phyloP scores from a whole-genome alignment of 2,329 filamentous ascomycete genomes.

The Rutstroemia sp. region DNA sequence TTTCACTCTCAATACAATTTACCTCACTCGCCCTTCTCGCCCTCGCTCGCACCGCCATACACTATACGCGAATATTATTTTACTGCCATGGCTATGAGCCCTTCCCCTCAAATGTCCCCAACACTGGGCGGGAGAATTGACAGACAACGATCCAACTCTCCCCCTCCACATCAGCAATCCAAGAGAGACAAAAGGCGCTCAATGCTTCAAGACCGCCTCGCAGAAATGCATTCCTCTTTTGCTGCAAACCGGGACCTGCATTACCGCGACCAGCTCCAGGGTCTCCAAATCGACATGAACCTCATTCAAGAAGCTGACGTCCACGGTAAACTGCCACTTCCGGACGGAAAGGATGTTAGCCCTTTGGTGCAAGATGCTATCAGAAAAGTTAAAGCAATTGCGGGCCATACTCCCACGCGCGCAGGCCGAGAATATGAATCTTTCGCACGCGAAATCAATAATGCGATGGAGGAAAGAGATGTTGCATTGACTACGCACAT shows the following conservation, averaged over 20 bases:
- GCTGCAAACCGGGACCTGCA: conserved; percentile 72
- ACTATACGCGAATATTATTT: background rate
- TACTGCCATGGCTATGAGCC: conserved; percentile 24
- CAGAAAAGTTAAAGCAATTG: conserved; percentile 28
- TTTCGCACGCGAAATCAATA: conserved; percentile 81
- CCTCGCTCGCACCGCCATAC: background rate
- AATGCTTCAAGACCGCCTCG: conserved; percentile 71
- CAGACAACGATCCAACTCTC: conserved; percentile 26
- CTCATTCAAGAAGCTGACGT: conserved; percentile 80
- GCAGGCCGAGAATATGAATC: conserved; percentile 79
- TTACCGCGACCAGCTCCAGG: conserved; percentile 84
- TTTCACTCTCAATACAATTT: background rate
- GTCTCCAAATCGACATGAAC: conserved; percentile 84
- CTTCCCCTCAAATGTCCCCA: conserved; percentile 26
- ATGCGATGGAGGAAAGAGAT: conserved; percentile 81
- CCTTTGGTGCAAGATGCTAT: conserved; percentile 27
- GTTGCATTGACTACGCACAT: conserved; percentile 72
- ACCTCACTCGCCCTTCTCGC: background rate
- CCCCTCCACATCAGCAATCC: conserved; percentile 38
- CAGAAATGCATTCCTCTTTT: conserved; percentile 69
- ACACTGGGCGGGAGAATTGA: conserved; percentile 23
- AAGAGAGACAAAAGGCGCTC: conserved; percentile 90
- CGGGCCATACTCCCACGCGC: conserved; percentile 40
- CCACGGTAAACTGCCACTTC: conserved; percentile 65
- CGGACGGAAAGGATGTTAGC: conserved; percentile 39